Evolutionary conservation across 2,329 filamentous ascomycete species (phyloP).

Genomic region (Phaeosphaeria sp.): DNA sequence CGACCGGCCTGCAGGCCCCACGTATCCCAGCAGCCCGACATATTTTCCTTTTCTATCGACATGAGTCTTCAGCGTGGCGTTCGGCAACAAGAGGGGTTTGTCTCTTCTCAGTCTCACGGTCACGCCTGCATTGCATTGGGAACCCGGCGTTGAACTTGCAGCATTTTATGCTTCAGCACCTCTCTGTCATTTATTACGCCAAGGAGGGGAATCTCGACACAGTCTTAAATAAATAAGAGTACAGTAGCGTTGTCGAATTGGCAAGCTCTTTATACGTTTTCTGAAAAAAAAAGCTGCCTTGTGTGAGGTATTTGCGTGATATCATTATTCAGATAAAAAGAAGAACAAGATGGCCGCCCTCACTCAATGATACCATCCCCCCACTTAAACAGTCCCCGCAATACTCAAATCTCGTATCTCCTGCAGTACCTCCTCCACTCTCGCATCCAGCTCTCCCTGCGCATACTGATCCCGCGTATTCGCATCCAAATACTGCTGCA

Average conservation of each 20-base stretch:
- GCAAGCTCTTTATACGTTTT: not conserved
- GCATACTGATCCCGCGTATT: conserved; percentile 97
- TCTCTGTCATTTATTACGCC: not conserved
- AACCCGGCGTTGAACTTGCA: conserved; percentile 12
- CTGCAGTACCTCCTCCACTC: conserved; percentile 94
- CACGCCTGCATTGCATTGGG: conserved; percentile 28
- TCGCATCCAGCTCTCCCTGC: conserved; percentile 84
- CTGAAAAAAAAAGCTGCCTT: no score
- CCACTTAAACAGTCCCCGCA: conserved; percentile 65
- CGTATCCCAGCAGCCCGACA: not conserved
- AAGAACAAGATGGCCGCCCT: not conserved
- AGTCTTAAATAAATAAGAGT: not conserved
- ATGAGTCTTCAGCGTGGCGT: conserved; percentile 29
- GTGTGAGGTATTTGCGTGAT: not conserved
- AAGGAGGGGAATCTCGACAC: not conserved
- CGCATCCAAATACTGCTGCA: conserved; percentile 96
- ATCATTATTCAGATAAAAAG: not conserved
- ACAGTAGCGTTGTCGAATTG: not conserved
- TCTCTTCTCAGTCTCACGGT: conserved; percentile 4
- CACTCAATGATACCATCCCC: not conserved
- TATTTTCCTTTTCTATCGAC: conserved; percentile 6
- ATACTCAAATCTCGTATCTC: conserved; percentile 98
- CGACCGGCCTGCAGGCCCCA: no score
- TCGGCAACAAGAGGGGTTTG: conserved; percentile 17
- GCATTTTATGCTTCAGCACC: not conserved